A percentile compares a stretch with the other conserved stretches of the same genome.
phyloP scores from a whole-genome alignment of 352 stramenopile species.

The Pythium apleroticum region DNA sequence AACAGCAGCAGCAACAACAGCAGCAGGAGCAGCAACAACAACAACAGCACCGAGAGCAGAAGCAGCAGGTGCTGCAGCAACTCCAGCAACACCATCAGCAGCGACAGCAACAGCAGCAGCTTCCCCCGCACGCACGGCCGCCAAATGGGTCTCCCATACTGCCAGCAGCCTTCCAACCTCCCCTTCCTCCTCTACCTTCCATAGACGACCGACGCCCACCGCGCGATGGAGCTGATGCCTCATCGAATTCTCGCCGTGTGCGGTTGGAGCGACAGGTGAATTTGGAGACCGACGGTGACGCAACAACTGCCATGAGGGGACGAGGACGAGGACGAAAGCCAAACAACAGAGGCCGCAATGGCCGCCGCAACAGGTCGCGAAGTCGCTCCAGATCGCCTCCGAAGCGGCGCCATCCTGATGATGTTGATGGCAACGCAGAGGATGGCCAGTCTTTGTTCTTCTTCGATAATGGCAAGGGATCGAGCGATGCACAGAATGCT shows the following conservation, averaged over 20 bases:
- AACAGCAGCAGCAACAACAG: neutral
- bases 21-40: neutral
- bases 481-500: neutral
- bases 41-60: neutral
- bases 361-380: conserved; percentile 13
- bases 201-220: neutral
- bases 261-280: conserved; percentile 19
- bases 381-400: conserved; percentile 19
- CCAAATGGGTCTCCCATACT: neutral
- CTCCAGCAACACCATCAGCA: neutral
- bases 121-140: neutral
- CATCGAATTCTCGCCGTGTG: conserved; percentile 10
- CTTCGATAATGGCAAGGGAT: conserved; percentile 9
- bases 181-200: neutral
- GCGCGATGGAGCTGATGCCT: neutral
- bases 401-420: neutral
- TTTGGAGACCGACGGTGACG: conserved; percentile 6
- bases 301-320: neutral
- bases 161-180: neutral
- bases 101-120: neutral
- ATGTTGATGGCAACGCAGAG: neutral
- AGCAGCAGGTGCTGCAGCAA: neutral
- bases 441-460: conserved; percentile 15
- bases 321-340: neutral
- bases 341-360: conserved; percentile 9